These are phyloP conservation scores for Trichoderma parareesei DNA, from an alignment of 495 filamentous ascomycete genomes.

Conservation along the genomic window DNA sequence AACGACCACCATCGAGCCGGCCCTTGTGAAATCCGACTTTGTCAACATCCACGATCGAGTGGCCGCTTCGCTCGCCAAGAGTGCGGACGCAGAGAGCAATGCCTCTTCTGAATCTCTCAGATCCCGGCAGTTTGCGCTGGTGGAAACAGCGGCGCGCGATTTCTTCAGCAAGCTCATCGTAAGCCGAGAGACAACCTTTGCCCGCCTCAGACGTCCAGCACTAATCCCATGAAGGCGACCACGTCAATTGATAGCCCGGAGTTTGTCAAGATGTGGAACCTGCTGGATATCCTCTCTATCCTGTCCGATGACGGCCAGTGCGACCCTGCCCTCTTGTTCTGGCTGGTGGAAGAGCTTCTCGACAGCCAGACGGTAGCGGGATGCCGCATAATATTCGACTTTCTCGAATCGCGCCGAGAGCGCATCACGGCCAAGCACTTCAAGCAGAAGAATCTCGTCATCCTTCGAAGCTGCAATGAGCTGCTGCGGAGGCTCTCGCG, in stretches of 20 bases:
- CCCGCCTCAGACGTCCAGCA: slow-evolving; percentile 16
- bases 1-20: slow-evolving; percentile 63
- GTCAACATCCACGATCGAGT: slow-evolving; percentile 36
- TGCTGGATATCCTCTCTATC: slow-evolving; percentile 81
- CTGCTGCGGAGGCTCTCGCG: slow-evolving; percentile 82
- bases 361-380: slow-evolving; percentile 91
- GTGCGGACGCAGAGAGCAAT: not conserved
- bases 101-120: slow-evolving; percentile 22
- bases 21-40: slow-evolving; percentile 58
- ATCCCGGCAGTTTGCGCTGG: slow-evolving; percentile 50
- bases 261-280: slow-evolving; percentile 82
- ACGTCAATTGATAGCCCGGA: slow-evolving; percentile 62
- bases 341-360: slow-evolving; percentile 87
- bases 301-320: slow-evolving; percentile 81
- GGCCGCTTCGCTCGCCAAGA: not conserved
- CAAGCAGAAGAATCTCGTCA: slow-evolving; percentile 75
- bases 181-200: slow-evolving; percentile 23
- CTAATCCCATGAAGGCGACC: slow-evolving; percentile 45
- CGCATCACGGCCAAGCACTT: slow-evolving; percentile 78
- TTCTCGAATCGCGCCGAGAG: slow-evolving; percentile 85
- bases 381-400: slow-evolving; percentile 86
- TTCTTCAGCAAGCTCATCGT: slow-evolving; percentile 71
- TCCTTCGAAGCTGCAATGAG: slow-evolving; percentile 90
- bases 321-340: slow-evolving; percentile 75
- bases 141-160: slow-evolving; percentile 71